Evolutionary conservation across 1,284 basidiomycete species (phyloP), one percentile per base, ranked within the genome.

Genomic region (Irpex sp.): DNA sequence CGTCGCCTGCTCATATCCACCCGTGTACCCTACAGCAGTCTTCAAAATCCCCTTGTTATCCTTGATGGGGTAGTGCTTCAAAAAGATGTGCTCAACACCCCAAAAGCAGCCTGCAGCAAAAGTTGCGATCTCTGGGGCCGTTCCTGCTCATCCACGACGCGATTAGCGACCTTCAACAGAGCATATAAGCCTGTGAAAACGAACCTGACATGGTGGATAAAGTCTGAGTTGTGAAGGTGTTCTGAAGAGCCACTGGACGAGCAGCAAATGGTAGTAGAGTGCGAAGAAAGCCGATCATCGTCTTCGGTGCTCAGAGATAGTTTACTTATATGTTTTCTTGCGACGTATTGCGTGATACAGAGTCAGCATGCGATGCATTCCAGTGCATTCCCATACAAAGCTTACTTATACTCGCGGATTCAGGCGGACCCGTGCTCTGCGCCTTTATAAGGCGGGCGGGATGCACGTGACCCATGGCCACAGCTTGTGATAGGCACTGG

Each of bases 51-150:
- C 85, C 73, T 86, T 88, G 69, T 83, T 80, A 70, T 88, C 73
- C 6, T 80, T 72, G 14, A 85, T 84, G 0, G 88, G 85, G 74
- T 84, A 93, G 71, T 93, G 82, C 75, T 92, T 90, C 61, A 92
- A 73, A 74, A 94, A 94, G 69, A 94, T 90, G 71, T 94, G 91
- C 66, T 94, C 91, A 28, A 89, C 88, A 39, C 92, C 92, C 92
- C 92, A 94, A 69, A 78, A 75, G 71, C 83, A 85, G 28, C 83
- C 92, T 2, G 85, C 82, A 4, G 91, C 91, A 68, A 94, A 94
- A 0, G 85, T 91, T 2, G 90, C 90, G 55, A 85, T 75, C 69
- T 90, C 84, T n/a, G 80, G 69, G 18, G 37, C 4, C n/a, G 56
- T 16, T 8, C 59, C 60, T 54, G 28, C 14, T 16, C 8, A 19